Evolutionary conservation across 140 eudicot species (phyloP).

Genomic region (Stevia rebaudiana): DNA sequence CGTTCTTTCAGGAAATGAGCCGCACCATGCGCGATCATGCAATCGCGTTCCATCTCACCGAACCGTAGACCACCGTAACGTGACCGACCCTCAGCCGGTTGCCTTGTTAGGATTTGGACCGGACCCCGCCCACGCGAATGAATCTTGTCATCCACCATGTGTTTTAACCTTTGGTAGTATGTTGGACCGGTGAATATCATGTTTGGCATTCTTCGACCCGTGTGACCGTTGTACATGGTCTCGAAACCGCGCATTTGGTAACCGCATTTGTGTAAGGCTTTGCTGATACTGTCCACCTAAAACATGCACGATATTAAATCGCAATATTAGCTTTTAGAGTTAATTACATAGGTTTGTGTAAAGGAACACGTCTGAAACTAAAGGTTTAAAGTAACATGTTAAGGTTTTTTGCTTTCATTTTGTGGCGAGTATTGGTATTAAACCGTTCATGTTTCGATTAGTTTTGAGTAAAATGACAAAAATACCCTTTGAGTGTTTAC

Average conservation of each 20-base stretch:
- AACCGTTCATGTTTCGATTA: too few relatives aligned
- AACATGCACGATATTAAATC: neutral
- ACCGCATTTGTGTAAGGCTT: conserved; percentile 91
- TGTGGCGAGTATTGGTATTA: too few relatives aligned
- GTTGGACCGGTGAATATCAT: conserved; percentile 96
- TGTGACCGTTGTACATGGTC: conserved; percentile 97
- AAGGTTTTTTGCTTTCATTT: too few relatives aligned
- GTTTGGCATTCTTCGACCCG: conserved; percentile 69
- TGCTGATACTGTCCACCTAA: conserved; percentile 87
- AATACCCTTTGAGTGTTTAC: too few relatives aligned
- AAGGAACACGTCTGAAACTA: too few relatives aligned
- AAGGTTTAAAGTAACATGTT: too few relatives aligned
- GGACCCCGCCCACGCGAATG: conserved; percentile 99
- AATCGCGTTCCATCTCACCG: conserved; percentile 97
- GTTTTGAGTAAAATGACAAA: too few relatives aligned
- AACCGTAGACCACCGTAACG: conserved; percentile 99
- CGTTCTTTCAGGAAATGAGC: conserved; percentile 94
- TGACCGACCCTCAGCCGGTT: conserved; percentile 98
- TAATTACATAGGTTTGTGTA: too few relatives aligned
- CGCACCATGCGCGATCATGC: conserved; percentile 99
- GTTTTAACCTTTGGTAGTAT: conserved; percentile 89
- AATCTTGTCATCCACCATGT: conserved; percentile 95
- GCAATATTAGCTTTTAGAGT: too few relatives aligned
- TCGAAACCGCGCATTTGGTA: too few relatives aligned
- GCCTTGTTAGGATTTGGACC: conserved; percentile 89